A percentile compares a stretch with the other conserved stretches of the same genome.
phyloP scores from a whole-genome alignment of 441 rosid species.

The Oxalis stricta region DNA sequence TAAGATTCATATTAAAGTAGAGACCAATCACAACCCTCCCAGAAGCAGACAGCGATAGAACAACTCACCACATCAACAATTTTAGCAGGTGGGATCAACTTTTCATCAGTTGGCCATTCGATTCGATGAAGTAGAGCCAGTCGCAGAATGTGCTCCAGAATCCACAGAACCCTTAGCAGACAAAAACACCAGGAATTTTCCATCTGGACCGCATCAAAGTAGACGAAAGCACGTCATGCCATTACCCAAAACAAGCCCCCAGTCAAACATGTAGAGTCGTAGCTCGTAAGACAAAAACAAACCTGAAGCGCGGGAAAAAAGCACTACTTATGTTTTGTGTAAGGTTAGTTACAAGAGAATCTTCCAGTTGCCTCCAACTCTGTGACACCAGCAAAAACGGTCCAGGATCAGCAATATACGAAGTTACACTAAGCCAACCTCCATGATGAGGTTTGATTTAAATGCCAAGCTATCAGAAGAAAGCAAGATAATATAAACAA shows the following conservation, averaged over 20 bases:
- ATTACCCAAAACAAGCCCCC: too few relatives aligned
- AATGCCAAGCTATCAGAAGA: too few relatives aligned
- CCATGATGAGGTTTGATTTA: too few relatives aligned
- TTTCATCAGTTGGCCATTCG: constrained; percentile 61
- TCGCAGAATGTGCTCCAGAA: constrained; percentile 65
- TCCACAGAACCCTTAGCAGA: constrained; percentile 70
- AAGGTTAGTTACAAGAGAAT: constrained; percentile 23
- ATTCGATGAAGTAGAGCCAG: constrained; percentile 72
- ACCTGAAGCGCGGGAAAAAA: constrained; percentile 78
- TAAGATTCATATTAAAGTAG: background rate
- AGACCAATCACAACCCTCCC: background rate
- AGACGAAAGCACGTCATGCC: too few relatives aligned
- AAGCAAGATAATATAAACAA: too few relatives aligned
- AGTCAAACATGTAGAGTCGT: too few relatives aligned
- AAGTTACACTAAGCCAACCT: background rate
- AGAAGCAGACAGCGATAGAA: constrained; percentile 1
- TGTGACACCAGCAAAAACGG: constrained; percentile 18
- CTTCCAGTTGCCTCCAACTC: constrained; percentile 37
- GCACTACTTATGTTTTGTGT: constrained; percentile 69
- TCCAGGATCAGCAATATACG: background rate
- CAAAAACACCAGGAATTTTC: constrained; percentile 62
- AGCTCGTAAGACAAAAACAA: constrained; percentile 8
- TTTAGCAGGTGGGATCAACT: constrained; percentile 23
- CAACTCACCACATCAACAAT: constrained; percentile 61
- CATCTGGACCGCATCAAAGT: constrained; percentile 61